Evolutionary conservation across 2,329 filamentous ascomycete genomes (phyloP).

Genomic region (Pleomassaria siparia): DNA sequence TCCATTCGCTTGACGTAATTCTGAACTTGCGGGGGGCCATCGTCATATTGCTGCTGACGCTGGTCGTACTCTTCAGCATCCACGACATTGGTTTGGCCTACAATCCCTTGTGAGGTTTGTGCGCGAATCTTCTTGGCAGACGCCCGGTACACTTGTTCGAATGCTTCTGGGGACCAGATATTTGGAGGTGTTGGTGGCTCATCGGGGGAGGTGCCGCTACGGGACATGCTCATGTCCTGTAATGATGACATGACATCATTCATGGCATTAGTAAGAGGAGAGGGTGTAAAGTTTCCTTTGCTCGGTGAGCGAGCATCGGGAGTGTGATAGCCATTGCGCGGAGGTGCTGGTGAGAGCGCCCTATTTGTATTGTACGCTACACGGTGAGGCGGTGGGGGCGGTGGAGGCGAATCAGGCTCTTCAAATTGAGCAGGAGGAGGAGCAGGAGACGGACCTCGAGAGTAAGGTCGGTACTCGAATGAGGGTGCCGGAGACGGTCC

Average conservation of each 20-base stretch:
- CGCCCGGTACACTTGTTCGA: slow-evolving; percentile 59
- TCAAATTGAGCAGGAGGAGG: slow-evolving; percentile 32
- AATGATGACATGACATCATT: slow-evolving; percentile 96
- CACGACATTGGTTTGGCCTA: slow-evolving; percentile 43
- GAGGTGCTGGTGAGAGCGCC: slow-evolving; percentile 36
- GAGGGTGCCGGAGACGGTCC: slow-evolving; percentile 31
- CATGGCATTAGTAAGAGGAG: slow-evolving; percentile 91
- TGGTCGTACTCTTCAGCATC: slow-evolving; percentile 58
- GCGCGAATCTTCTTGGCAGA: slow-evolving; percentile 49
- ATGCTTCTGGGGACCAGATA: slow-evolving; percentile 90
- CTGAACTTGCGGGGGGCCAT: slow-evolving; percentile 69
- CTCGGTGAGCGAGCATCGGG: slow-evolving; percentile 67
- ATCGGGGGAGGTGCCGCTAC: slow-evolving; percentile 53
- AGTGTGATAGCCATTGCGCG: slow-evolving; percentile 54
- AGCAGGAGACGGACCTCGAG: slow-evolving; percentile 37
- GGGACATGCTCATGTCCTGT: slow-evolving; percentile 74
- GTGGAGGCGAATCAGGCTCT: slow-evolving; percentile 64
- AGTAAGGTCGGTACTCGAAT: slow-evolving; percentile 17
- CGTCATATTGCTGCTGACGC: slow-evolving; percentile 49
- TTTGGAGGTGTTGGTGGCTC: slow-evolving; percentile 62
- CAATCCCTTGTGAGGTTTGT: slow-evolving; percentile 73
- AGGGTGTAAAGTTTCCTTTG: slow-evolving; percentile 67
- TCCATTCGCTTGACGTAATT: slow-evolving; percentile 95
- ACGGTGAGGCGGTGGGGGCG: slow-evolving; percentile 80
- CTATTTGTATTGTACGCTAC: slow-evolving; percentile 53